A percentile compares a stretch with the other conserved stretches of the same genome.
Evolutionary conservation across 1,284 basidiomycete species (phyloP).

Genomic region (Malassezia vespertilionis): DNA sequence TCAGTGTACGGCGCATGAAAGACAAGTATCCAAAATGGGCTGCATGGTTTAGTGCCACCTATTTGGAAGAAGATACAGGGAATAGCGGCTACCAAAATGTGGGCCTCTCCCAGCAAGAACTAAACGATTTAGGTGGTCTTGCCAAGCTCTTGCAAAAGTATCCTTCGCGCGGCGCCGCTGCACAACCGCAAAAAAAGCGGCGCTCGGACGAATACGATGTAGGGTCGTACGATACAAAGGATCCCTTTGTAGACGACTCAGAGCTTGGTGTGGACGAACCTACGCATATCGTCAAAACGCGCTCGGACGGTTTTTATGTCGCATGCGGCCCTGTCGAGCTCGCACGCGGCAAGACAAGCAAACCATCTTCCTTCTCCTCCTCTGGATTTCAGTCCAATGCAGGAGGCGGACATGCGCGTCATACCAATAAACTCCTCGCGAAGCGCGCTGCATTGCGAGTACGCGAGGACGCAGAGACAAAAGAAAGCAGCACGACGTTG

Average conservation of each 20-base stretch:
- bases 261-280: constrained; percentile 81
- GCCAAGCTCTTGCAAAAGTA: constrained; percentile 32
- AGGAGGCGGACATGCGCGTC: constrained; percentile 24
- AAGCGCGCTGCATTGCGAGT: constrained; percentile 21
- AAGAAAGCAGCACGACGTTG: neutral
- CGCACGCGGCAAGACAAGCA: constrained; percentile 22
- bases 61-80: constrained; percentile 15
- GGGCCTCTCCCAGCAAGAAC: constrained; percentile 16
- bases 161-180: constrained; percentile 14
- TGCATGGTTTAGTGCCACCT: constrained; percentile 29
- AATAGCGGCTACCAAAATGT: constrained; percentile 16
- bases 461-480: neutral
- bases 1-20: constrained; percentile 29
- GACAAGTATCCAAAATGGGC: constrained; percentile 29
- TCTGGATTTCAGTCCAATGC: constrained; percentile 10
- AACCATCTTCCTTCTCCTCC: constrained; percentile 1
- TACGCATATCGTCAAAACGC: constrained; percentile 80
- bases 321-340: constrained; percentile 43
- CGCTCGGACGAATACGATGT: constrained; percentile 30
- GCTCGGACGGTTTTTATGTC: constrained; percentile 87
- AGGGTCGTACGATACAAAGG: constrained; percentile 66
- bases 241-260: constrained; percentile 95
- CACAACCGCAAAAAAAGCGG: constrained; percentile 23
- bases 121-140: constrained; percentile 26
- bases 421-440: constrained; percentile 32